Evolutionary conservation across 1,139 yeast species (phyloP).

Genomic region (Yamadazyma blattariae): DNA sequence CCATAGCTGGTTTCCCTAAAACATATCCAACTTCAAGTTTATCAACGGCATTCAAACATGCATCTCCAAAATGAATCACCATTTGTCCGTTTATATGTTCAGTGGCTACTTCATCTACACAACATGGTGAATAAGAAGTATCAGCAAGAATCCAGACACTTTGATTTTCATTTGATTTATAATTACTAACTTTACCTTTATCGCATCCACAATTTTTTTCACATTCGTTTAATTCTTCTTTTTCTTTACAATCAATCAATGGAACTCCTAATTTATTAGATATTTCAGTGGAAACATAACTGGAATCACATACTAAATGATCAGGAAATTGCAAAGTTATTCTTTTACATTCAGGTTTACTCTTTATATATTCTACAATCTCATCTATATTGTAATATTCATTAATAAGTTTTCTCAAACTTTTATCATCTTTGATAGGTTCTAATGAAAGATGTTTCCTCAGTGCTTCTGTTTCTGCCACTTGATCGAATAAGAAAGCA

Average conservation of each 20-base stretch:
- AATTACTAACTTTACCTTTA: not conserved
- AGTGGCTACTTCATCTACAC: conserved; percentile 96
- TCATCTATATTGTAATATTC: conserved; percentile 54
- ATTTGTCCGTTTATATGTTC: conserved; percentile 85
- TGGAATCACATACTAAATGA: conserved; percentile 69
- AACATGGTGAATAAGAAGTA: conserved; percentile 92
- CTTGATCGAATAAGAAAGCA: conserved; percentile 44
- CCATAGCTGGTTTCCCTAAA: conserved; percentile 63
- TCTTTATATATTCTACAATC: conserved; percentile 33
- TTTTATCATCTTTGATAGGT: conserved; percentile 20
- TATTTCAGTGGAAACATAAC: conserved; percentile 56
- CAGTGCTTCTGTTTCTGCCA: conserved; percentile 23
- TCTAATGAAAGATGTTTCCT: conserved; percentile 26
- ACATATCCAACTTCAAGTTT: conserved; percentile 73
- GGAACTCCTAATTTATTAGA: conserved; percentile 16
- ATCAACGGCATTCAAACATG: conserved; percentile 79
- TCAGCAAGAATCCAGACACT: conserved; percentile 64
- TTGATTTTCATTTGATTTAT: conserved; percentile 5
- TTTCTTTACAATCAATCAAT: not conserved
- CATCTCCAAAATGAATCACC: conserved; percentile 92
- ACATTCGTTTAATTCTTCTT: too few relatives aligned
- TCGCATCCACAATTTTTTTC: not conserved
- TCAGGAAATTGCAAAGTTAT: conserved; percentile 94
- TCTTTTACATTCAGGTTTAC: conserved; percentile 33
- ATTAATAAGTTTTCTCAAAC: conserved; percentile 26